Percentiles rank a stretch among this genome's conserved stretches.
Evolutionary conservation across 352 stramenopile species (phyloP).

Genomic region (Pythium periplocum): DNA sequence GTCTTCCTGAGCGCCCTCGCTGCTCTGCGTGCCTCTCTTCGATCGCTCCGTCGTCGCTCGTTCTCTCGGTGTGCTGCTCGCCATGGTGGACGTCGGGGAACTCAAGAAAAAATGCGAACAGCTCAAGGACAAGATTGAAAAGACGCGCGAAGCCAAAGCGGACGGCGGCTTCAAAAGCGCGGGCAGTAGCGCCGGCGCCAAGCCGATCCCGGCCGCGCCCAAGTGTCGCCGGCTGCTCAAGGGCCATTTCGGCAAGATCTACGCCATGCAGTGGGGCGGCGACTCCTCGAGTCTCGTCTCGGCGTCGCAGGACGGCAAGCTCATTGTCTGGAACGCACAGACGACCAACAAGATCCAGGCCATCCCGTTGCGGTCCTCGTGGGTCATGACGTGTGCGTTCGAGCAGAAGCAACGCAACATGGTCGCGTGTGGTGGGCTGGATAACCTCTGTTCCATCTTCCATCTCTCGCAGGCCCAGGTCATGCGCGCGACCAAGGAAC

Average conservation of each 20-base stretch:
- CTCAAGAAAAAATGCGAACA: conserved; percentile 87
- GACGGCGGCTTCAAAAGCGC: conserved; percentile 74
- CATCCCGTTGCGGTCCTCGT: conserved; percentile 96
- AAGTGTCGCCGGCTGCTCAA: conserved; percentile 95
- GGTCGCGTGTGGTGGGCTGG: conserved; percentile 97
- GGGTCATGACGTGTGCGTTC: conserved; percentile 99
- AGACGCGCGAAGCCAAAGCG: conserved; percentile 69
- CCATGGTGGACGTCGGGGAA: conserved; percentile 67
- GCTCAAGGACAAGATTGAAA: conserved; percentile 85
- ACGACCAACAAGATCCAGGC: conserved; percentile 97
- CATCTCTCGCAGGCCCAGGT: conserved; percentile 89
- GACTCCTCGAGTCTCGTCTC: conserved; percentile 90
- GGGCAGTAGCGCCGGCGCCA: conserved; percentile 52
- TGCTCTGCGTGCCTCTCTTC: no score
- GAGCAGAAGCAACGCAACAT: conserved; percentile 96
- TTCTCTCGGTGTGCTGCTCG: no score
- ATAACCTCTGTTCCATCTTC: conserved; percentile 99
- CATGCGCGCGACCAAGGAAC: conserved; percentile 91
- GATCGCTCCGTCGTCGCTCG: no score
- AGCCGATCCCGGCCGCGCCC: conserved; percentile 74
- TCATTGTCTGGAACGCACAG: conserved; percentile 98
- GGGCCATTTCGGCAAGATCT: conserved; percentile 99
- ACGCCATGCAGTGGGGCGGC: conserved; percentile 97
- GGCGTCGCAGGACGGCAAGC: conserved; percentile 97
- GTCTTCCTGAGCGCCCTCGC: no score